Evolutionary conservation across 2,329 filamentous ascomycete species (phyloP), one percentile per base, ranked within the genome.

Genomic region (Xylaria sp.): DNA sequence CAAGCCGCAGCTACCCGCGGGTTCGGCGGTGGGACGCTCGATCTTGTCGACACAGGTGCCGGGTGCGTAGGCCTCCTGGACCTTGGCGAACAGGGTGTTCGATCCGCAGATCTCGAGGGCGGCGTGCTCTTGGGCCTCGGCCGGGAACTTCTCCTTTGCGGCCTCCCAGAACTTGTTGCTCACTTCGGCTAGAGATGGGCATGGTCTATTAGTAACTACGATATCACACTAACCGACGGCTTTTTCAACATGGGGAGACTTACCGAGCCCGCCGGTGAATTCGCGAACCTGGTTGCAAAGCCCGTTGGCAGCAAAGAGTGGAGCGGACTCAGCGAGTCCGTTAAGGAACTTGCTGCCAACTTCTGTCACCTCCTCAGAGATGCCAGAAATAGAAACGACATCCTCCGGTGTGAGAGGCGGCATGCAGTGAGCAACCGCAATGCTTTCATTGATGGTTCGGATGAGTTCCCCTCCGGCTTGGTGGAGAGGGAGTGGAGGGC

Each of bases 381-480:
- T 19, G 12, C 21, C 34, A 11, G 24, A 50, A 27, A 75, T 66
- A 34, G 54, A 48, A 14, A 65, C n/a, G n/a, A 67, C 58, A 19
- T 75, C 74, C 8, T 71, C 63, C 11, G n/a, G 14, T 1, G 70
- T 66, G 53, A 76, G 70, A 53, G 65, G 56, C 3, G 47, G 36
- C 48, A 68, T 60, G 2, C 45, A 19, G 3, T 61, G 3, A n/a
- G 55, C 51, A 6, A 8, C 32, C n/a, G 47, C 24, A n/a, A 60
- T 24, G 55, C 55, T 8, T 2, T 14, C 4, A 4, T 51, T 7
- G 39, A 73, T 45, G 32, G 48, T 61, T 12, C 64, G 11, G 53
- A 66, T 42, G 19, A 73, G 65, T 9, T 51, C 36, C 6, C 39
- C 11, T 6, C 60, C 53, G 19, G 71, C 60, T 4, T 68, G 30